These are phyloP conservation scores for Arthrobotrys sphaeroides DNA, from an alignment of 2,329 filamentous ascomycete genomes.

Conservation along the genomic window DNA sequence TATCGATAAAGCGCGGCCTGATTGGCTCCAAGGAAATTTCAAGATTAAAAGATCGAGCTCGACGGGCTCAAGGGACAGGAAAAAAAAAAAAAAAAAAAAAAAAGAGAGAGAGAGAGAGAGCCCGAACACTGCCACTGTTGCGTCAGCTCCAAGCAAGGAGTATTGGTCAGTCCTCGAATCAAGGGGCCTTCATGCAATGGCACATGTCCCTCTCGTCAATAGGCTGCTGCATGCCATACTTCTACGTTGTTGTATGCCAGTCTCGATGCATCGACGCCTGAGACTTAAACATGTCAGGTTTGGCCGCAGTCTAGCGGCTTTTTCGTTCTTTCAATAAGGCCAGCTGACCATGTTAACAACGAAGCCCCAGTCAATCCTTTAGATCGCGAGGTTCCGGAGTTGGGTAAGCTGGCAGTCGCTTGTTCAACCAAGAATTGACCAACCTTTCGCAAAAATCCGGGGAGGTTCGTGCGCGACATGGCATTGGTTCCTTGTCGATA, in stretches of 20 bases:
- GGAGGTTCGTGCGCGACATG: conserved; percentile 53
- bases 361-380: conserved; percentile 29
- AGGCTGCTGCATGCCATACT: conserved; percentile 21
- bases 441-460: conserved; percentile 51
- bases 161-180: neutral
- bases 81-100: neutral
- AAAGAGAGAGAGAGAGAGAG: neutral
- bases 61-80: neutral
- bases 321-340: conserved; percentile 9
- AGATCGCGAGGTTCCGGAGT: conserved; percentile 49
- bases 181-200: conserved; percentile 1
- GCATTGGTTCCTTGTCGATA: conserved; percentile 52
- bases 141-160: conserved; percentile 25
- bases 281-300: conserved; percentile 5
- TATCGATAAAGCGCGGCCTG: conserved; percentile 17
- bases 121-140: conserved; percentile 39
- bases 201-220: conserved; percentile 19
- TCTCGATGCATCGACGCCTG: conserved; percentile 5
- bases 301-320: conserved; percentile 25
- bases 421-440: conserved; percentile 38
- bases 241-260: conserved; percentile 10
- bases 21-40: conserved; percentile 20
- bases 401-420: conserved; percentile 47
- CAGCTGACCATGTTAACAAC: conserved; percentile 52
- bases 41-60: conserved; percentile 34